These are phyloP conservation scores for Hibiscus tridactylites DNA, from an alignment of 345 rosid genomes.

Conservation along the genomic window DNA sequence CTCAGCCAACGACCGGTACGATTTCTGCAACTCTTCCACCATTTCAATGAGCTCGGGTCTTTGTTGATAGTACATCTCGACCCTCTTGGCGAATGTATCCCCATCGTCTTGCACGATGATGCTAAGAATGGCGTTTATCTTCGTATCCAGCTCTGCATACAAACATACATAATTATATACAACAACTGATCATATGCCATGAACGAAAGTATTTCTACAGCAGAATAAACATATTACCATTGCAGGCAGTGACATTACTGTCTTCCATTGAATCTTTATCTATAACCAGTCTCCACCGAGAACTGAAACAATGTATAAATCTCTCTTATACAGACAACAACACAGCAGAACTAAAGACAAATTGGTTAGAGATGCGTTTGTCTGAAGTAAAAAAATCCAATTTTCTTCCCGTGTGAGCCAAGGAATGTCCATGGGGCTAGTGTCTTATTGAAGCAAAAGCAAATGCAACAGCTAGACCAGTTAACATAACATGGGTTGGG, in stretches of 20 bases:
- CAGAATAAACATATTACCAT: not conserved
- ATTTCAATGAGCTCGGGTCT: slow-evolving; percentile 38
- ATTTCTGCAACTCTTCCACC: slow-evolving; percentile 37
- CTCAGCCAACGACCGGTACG: slow-evolving; percentile 35
- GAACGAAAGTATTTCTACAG: not conserved
- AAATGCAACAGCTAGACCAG: not conserved
- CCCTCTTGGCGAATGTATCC: slow-evolving; percentile 43
- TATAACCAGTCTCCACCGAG: not conserved
- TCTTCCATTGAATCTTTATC: not conserved
- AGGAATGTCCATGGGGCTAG: not conserved
- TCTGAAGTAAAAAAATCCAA: not conserved
- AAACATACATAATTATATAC: not conserved
- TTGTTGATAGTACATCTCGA: slow-evolving; percentile 41
- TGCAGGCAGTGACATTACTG: not conserved
- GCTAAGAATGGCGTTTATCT: slow-evolving; percentile 31
- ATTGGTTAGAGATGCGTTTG: not conserved
- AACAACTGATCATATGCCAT: not conserved
- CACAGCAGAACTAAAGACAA: not conserved
- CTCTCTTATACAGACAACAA: too few species aligned
- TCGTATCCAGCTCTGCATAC: slow-evolving; percentile 34
- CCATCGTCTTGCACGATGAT: slow-evolving; percentile 34
- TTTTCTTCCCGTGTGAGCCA: slow-evolving; percentile 8
- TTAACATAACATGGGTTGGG: not conserved
- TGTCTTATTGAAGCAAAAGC: slow-evolving; percentile 6
- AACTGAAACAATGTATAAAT: not conserved